Base-by-base conservation (phyloP, 2,329 filamentous ascomycete species). In the Alternaria triticimaculans region DNA sequence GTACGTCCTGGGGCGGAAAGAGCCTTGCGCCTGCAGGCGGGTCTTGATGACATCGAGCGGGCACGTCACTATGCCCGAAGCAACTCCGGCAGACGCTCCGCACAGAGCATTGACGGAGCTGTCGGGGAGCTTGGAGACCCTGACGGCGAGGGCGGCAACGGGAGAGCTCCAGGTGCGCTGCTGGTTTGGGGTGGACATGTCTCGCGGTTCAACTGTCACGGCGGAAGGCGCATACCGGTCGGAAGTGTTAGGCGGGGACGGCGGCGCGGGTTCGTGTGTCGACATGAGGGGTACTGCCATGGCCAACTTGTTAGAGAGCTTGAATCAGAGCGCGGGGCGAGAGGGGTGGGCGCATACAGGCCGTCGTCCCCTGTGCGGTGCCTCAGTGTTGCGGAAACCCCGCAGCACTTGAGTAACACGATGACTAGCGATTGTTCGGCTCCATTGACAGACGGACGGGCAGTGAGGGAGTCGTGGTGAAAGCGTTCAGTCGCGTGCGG, bases 21-120 rank as follows among this genome's bases (percentile, higher is more conserved):
- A 92, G 67, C 95, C 95, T 80, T 98, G 96, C 15, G 94, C 95
- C 80, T 99, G 96, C 64, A 99, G 83, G 81, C 97, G 98, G 48
- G 96, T 99, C 84, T 99, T 99, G 82, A 99, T 98, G 66, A 99
- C 96, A 84, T 99, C 96, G 72, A 99, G 89, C 45, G 96, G 96
- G 80, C 96, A 99, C 57, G 95, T 98, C 69, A 97, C 92, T 60
- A 99, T 88, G 55, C 96, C 96, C 8, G 94, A 97, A 21, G 93
- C 94, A 75, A 98, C 93, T 54, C 96, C 96, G 55, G 94, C 95
- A 62, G 93, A 86, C 53, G 94, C 95, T 60, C 96, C 96, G 46
- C 93, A 91, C 60, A 97, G 85, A 66, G 93, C 93, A 79, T 96
- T 93, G 79, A 98, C 83, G 63, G 84, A 86, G 55, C 82, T 80